Base-by-base conservation (phyloP, 23 red algal genomes). In the Pyropia yezoensis region DNA sequence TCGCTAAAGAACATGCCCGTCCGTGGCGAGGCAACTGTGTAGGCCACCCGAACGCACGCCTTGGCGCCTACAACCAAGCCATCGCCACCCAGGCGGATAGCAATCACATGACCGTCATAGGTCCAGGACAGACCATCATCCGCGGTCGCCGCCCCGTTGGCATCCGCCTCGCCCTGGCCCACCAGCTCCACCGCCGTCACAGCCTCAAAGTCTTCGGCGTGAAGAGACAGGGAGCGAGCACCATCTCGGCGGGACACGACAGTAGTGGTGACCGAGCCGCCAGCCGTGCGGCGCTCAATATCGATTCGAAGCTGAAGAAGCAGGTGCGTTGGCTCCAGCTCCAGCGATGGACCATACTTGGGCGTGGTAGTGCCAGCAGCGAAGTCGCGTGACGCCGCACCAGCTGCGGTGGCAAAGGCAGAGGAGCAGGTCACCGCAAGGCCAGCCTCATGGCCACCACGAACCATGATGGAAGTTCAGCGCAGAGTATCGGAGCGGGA, bases 51-150 rank as follows among this genome's bases (percentile, higher is more conserved):
- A 24, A 87, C 60, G 18, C 13, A 49, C 17, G 76, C 72, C n/a
- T 20, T 33, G 60, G 73, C 66, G 49, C 57, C 52, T 24, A 65
- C 59, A 16, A 23, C 19, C 17, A 87, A 18, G 18, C 69, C 69
- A 27, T 17, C 69, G 26, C 52, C 70, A 54, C 73, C 76, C 11
- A 77, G 24, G 11, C 39, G 52, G 54, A 74, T 62, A 24, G 75
- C 55, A 33, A 87, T 87, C 49, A 69, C 34, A 47, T 87, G 70
- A 11, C 82, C 82, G 33, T 87, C 65, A 47, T 87, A 87, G 8
- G 70, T 30, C 27, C 58, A 74, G 33, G 79, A 59, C 13, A 87
- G 62, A 18, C 56, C 59, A n/a, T 70, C 72, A 54, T 69, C 62
- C 56, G 61, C 23, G 3, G 72, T 63, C 7, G 70, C 70, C 63